A percentile compares a stretch with the other conserved stretches of the same genome.
These are phyloP conservation scores for Moesziomyces globuligerus DNA, from an alignment of 1,284 basidiomycete genomes.

Conservation along the genomic window DNA sequence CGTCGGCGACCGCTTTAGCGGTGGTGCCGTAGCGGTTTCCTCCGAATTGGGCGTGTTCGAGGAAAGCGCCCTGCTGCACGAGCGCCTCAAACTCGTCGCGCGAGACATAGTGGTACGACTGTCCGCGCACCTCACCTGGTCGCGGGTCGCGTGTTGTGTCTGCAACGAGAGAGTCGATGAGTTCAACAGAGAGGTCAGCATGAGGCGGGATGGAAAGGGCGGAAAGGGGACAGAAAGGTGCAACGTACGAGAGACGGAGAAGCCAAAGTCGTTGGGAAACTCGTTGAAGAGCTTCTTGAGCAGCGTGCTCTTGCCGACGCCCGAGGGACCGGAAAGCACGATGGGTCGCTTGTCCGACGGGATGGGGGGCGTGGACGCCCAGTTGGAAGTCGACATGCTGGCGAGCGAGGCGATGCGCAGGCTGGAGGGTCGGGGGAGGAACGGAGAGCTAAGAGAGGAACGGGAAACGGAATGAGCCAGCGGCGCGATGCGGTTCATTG, in stretches of 20 bases:
- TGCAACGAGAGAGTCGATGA: conserved; percentile 65
- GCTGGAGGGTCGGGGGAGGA: too few relatives aligned
- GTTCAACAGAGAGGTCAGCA: conserved; percentile 32
- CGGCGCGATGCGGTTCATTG: not conserved
- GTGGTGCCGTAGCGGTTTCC: conserved; percentile 92
- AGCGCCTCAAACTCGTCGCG: conserved; percentile 71
- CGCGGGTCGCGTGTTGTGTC: conserved; percentile 91
- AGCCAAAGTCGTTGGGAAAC: conserved; percentile 87
- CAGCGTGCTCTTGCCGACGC: conserved; percentile 93
- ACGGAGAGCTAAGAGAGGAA: too few relatives aligned
- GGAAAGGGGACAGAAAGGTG: conserved; percentile 25
- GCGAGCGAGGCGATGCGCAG: conserved; percentile 3
- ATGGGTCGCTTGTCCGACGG: conserved; percentile 71
- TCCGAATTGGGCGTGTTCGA: conserved; percentile 81
- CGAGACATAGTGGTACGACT: conserved; percentile 73
- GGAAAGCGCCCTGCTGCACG: conserved; percentile 72
- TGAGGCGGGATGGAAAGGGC: too few relatives aligned
- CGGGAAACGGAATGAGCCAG: not conserved
- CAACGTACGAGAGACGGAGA: conserved; percentile 84
- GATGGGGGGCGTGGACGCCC: conserved; percentile 43
- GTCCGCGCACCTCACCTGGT: conserved; percentile 81
- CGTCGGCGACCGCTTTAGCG: conserved; percentile 74
- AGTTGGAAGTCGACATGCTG: conserved; percentile 33
- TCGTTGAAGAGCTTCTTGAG: conserved; percentile 84
- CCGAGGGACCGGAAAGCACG: conserved; percentile 84